Evolutionary conservation across 2,329 filamentous ascomycete genomes (phyloP), one percentile per base, ranked within the genome.

Genomic region (Apiospora phragmitis): DNA sequence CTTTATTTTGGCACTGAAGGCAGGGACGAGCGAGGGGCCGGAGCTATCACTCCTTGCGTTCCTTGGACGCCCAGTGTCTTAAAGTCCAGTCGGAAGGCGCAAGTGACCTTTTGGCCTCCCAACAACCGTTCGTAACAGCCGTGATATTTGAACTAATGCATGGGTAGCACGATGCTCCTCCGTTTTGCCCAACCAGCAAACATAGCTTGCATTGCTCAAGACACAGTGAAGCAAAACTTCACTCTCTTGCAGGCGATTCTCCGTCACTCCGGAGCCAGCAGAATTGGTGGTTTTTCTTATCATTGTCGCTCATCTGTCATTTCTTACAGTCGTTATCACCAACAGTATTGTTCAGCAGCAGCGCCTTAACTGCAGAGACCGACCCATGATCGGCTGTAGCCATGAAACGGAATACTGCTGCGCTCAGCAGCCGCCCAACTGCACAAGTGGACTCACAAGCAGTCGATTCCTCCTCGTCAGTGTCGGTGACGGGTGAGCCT

Each of bases 401-500:
- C 42, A 67, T 67, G 65, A 67, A 67, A 32, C 24, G 65, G 29
- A 67, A 38, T 9, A 47, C 32, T 12, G 65, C 42, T 32, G 65
- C 65, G 42, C 35, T 42, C 9, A 45, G 65, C 42, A 67, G 65
- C 32, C 42, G 24, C 32, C 29, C 42, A 55, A 32, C 49, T 32
- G 26, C 49, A 12, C 55, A 62, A 38, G 18, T 24, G 16, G 55
- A 62, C 24, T 62, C 55, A 5, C 65, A 67, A 26, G 9, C 42
- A 21, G 26, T 24, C 7, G 65, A n/a, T 6, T 68, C 45, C 16
- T 41, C 67, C 3, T 55, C 67, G 45, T 32, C 32, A 16, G 6
- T 55, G 11, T 69, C 72, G 12, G 75, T 75, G 66, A 72, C 74
- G 65, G 72, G 70, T 18, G 76, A 74, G 70, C 77, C 72, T 67